phyloP scores from a whole-genome alignment of 164 flowering plant genomes.

The Pachysandra terminalis region DNA sequence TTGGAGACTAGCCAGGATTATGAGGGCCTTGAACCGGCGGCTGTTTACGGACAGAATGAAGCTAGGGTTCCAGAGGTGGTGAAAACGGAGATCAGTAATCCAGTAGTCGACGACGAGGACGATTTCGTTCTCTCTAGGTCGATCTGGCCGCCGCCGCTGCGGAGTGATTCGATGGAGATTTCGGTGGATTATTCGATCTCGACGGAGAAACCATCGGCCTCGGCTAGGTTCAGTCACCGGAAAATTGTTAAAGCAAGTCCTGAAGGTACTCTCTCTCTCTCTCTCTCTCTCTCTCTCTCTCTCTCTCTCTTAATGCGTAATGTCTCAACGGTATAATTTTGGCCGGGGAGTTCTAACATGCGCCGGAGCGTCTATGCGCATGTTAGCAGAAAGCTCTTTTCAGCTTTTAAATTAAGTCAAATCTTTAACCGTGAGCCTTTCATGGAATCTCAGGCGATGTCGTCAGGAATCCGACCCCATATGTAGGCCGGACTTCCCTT shows the following conservation, averaged over 20 bases:
- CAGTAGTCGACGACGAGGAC: conserved; percentile 20
- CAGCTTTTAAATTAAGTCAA: too few species aligned
- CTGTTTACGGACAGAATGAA: not conserved
- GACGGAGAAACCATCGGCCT: conserved; percentile 55
- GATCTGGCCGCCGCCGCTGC: conserved; percentile 19
- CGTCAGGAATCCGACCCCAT: too few species aligned
- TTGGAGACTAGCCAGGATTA: not conserved
- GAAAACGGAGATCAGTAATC: not conserved
- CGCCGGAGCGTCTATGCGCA: not conserved
- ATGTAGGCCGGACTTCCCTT: too few species aligned
- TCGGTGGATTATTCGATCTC: conserved; percentile 3
- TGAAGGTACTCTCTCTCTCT: conserved; percentile 49
- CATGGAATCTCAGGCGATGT: too few species aligned
- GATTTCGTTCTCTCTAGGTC: conserved; percentile 30
- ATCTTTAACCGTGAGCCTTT: too few species aligned
- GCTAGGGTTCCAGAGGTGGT: conserved; percentile 5
- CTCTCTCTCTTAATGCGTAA: too few species aligned
- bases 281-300: not conserved
- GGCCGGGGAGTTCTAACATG: not conserved
- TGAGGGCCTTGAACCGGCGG: conserved; percentile 5
- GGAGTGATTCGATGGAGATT: conserved; percentile 32
- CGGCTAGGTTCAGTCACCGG: conserved; percentile 56
- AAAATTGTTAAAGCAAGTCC: conserved; percentile 54
- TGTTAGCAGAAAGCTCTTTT: conserved; percentile 1
- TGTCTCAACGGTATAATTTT: not conserved